Conservation (phyloP, 495 filamentous ascomycete genomes). For the Hypoxylon subgilvum region DNA sequence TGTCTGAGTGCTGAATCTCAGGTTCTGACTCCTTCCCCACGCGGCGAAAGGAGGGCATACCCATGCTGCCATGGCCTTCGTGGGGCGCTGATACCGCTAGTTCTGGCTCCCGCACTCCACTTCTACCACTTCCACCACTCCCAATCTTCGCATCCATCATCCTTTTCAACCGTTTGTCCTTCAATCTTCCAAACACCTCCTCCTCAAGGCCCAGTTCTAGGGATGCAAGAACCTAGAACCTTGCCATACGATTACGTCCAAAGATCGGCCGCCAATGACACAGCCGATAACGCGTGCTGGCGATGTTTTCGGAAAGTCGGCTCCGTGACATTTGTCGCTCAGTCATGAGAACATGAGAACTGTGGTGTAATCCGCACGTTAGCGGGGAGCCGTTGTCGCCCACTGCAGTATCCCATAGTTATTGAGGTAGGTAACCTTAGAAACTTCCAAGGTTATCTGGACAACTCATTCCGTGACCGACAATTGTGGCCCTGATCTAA, state of each 20-base stretch:
- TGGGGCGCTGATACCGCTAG: neutral
- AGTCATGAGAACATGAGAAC: neutral
- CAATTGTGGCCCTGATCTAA: neutral
- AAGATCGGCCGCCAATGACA: too few species aligned
- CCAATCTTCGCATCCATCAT: neutral
- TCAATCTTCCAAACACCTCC: too few species aligned
- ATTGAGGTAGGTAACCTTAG: slow-evolving; percentile 37
- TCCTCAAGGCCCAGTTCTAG: neutral
- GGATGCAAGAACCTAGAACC: neutral
- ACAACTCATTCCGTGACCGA: slow-evolving; percentile 28
- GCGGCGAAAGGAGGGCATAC: neutral
- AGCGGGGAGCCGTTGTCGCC: slow-evolving; percentile 15
- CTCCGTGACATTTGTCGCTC: neutral
- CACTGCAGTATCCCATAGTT: slow-evolving; percentile 32
- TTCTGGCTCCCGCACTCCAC: neutral
- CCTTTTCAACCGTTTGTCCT: neutral
- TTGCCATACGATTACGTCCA: too few species aligned
- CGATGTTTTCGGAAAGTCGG: slow-evolving; percentile 9
- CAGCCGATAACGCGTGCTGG: neutral
- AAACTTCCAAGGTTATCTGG: too few species aligned
- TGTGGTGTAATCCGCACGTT: neutral
- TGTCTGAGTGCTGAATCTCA: slow-evolving; percentile 18
- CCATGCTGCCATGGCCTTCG: neutral
- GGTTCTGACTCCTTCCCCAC: neutral
- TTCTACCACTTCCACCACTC: neutral